Percentiles rank a stretch among this genome's conserved stretches.
Evolutionary conservation across 495 filamentous ascomycete genomes (phyloP).

Genomic region (Wilcoxina mikolae): DNA sequence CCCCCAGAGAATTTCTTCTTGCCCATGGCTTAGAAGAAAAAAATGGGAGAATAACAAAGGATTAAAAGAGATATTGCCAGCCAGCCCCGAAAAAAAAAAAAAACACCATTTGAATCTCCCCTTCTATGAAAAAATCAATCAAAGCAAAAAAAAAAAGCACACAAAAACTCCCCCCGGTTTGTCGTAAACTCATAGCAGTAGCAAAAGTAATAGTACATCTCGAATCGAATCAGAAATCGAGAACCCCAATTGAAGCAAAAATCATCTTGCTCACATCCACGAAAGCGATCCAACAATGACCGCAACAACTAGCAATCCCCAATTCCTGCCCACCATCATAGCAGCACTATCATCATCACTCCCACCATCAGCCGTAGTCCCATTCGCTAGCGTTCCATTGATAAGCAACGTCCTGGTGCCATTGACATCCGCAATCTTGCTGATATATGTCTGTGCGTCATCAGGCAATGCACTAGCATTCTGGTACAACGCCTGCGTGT

Average conservation of each 20-base stretch:
- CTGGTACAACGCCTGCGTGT: slow-evolving; percentile 32
- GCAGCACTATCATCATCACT: slow-evolving; percentile 33
- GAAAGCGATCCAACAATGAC: not conserved
- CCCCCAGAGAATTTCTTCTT: too few relatives aligned
- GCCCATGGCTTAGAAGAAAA: too few relatives aligned
- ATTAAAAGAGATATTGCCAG: too few relatives aligned
- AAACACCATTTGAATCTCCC: too few relatives aligned
- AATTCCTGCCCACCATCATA: not conserved
- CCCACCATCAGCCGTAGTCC: slow-evolving; percentile 54
- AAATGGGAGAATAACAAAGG: too few relatives aligned
- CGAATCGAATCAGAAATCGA: too few relatives aligned
- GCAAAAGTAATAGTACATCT: too few relatives aligned
- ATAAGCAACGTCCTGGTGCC: slow-evolving; percentile 61
- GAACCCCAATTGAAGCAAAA: not conserved
- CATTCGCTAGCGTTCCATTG: slow-evolving; percentile 76
- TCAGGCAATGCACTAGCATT: slow-evolving; percentile 1
- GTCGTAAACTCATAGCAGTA: too few relatives aligned
- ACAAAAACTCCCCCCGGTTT: too few relatives aligned
- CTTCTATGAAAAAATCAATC: too few relatives aligned
- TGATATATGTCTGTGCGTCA: not conserved
- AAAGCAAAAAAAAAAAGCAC: too few relatives aligned
- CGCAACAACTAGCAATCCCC: not conserved
- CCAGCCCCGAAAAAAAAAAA: too few relatives aligned
- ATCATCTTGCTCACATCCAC: not conserved
- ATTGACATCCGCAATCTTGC: slow-evolving; percentile 48